Evolutionary conservation across 768 basidiomycete species (phyloP), one percentile per base, ranked within the genome.

Genomic region (Leccinum subgranulosum): DNA sequence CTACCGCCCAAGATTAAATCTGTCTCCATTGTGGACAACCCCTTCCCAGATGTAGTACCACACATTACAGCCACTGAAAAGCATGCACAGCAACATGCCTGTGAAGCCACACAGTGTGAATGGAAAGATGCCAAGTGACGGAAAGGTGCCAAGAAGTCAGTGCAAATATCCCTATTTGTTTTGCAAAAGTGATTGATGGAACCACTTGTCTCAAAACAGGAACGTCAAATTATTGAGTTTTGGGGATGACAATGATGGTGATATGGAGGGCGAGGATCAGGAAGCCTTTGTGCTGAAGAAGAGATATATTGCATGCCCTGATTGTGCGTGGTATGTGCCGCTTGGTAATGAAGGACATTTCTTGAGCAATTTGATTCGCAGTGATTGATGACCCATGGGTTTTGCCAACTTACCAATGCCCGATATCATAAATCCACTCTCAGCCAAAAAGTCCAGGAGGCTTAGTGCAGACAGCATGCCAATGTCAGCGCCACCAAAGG

Each of bases 11-110:
- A 90, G 69, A 96, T 99, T 69, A 89, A 86, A 64, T 82, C 82
- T 1, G 80, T 96, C 28, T 84, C 86, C 10, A 90, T 99, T 52
- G 68, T 93, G 29, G 94, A 97, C 54, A 96, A 98, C 68, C 96
- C 97, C 0, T 98, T 97, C 70, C 84, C 88, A 54, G 95, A 98
- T 67, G 97, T 98, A 62, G 82, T 94, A 36, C 96, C 96, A 5
- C 87, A 97, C 25, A 99, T 98, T 58, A 99, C 97, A 1, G 94
- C 94, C 1, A 92, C 86, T 2, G 97, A 98, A 75, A 88, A 89
- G 60, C 82, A 87, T 41, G 87, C 79, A 0, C 97, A 99, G 69
- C 87, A 87, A 60, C 81, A 81, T 54, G 96, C 95, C 2, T 81
- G 85, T 41, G 86, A 92, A 66, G 80, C 84, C 59, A 86, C 83